Evolutionary conservation across 805 yeast species (phyloP).

Genomic region (Barnettozyma sucrosica): DNA sequence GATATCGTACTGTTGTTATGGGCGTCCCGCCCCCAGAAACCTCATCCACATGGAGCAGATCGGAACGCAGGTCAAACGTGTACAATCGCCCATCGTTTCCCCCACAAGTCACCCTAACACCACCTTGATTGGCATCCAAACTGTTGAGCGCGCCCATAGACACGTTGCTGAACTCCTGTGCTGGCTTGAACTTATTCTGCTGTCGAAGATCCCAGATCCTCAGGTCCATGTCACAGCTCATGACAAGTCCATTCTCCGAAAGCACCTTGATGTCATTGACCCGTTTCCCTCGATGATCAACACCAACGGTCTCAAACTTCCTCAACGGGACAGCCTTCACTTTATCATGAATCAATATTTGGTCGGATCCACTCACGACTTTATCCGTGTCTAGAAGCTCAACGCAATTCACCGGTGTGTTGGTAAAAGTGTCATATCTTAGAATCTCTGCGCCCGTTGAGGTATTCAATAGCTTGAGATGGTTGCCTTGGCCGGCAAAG

Average conservation of each 20-base stretch:
- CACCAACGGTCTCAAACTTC: conserved; percentile 5
- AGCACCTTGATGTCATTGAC: conserved; percentile 11
- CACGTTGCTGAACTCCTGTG: conserved; percentile 29
- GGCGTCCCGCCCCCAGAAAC: conserved; percentile 1
- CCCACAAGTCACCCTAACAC: conserved; percentile 11
- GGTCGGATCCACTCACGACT: conserved; percentile 15
- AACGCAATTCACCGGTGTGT: conserved; percentile 9
- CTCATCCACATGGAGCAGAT: conserved; percentile 10
- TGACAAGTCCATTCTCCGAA: conserved; percentile 12
- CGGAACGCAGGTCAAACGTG: conserved; percentile 20
- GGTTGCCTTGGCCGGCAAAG: conserved; percentile 10
- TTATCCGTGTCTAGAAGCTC: conserved; percentile 5
- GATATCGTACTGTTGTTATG: conserved; percentile 8
- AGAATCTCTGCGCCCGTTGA: not conserved
- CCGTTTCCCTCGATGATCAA: conserved; percentile 7
- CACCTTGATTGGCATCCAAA: conserved; percentile 5
- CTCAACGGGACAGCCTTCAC: conserved; percentile 5
- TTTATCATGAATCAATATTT: conserved; percentile 13
- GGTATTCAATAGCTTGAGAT: conserved; percentile 3
- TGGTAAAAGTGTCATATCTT: conserved; percentile 7
- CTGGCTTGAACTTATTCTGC: conserved; percentile 22
- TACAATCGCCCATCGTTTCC: conserved; percentile 22
- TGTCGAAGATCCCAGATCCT: conserved; percentile 16
- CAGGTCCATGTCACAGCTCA: conserved; percentile 20
- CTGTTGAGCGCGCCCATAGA: conserved; percentile 26